A percentile compares a stretch with the other conserved stretches of the same genome.
phyloP scores from a whole-genome alignment of 108 stramenopile genomes.

The Aurantiochytrium sp. region DNA sequence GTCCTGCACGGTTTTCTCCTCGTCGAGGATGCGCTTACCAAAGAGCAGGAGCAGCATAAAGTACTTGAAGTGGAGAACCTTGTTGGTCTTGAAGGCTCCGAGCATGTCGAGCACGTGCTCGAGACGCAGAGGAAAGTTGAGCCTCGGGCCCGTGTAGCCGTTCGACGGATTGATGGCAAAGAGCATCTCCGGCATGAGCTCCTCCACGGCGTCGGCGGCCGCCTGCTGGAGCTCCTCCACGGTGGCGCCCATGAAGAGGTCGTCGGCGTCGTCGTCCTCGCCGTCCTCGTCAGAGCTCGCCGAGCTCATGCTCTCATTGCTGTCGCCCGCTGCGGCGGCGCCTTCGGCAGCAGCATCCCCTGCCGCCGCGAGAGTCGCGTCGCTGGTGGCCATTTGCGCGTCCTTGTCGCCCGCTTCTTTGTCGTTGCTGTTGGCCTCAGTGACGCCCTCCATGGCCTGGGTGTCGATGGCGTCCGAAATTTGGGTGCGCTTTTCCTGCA shows the following conservation, averaged over 20 bases:
- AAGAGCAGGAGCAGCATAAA: conserved; percentile 40
- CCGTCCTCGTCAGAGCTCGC: neutral
- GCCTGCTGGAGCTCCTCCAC: conserved; percentile 37
- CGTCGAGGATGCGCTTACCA: conserved; percentile 31
- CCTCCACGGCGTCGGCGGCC: conserved; percentile 32
- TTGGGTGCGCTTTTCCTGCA: conserved; percentile 4
- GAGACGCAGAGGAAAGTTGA: conserved; percentile 47
- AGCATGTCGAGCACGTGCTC: conserved; percentile 46
- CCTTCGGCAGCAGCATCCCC: neutral
- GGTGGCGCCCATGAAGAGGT: conserved; percentile 36
- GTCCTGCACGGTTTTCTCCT: conserved; percentile 45
- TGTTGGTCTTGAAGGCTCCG: conserved; percentile 48
- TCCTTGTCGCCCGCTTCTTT: neutral
- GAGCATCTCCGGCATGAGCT: neutral
- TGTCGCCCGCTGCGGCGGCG: neutral
- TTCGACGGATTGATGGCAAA: conserved; percentile 37
- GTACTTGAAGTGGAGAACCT: conserved; percentile 46
- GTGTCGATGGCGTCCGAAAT: neutral
- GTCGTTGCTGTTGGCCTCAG: neutral
- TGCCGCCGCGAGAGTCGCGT: neutral
- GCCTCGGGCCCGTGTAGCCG: conserved; percentile 37
- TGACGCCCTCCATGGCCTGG: neutral
- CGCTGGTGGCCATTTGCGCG: neutral
- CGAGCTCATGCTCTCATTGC: neutral
- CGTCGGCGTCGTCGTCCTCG: neutral